Evolutionary conservation across 75 land plant species (phyloP), one percentile per base, ranked within the genome.

Genomic region (Adiantum capillusveneris): DNA sequence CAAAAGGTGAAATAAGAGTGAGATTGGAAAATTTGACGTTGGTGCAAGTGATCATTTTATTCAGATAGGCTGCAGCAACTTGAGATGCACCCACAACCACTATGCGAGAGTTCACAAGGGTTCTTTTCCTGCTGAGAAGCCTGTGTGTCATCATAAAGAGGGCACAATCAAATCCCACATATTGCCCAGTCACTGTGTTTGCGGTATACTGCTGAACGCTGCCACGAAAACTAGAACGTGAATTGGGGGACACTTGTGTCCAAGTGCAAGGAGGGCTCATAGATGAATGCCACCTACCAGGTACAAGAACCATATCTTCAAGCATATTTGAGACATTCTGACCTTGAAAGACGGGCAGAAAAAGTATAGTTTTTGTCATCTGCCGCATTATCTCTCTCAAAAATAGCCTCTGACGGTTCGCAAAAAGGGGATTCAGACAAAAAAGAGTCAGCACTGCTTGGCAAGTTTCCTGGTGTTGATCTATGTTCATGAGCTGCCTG

Each of bases 301-400:
- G 56, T 6, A 66, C 51, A 19, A 68, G 64, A 13, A 68, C 1
- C 16, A 68, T 31, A 25, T 59, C 64, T 36, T 60, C 41, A 1
- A 59, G 22, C 18, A 68, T 28, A 31, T 68, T 58, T 18, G 70
- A 53, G 11, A 68, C 41, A 14, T 59, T 46, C n/a, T 68, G 70
- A 36, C 19, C 11, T 14, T 65, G 56, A 34, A 68, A 68, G 2
- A 68, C 45, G 6, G 70, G 70, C 31, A 44, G 49, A 26, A 63
- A 68, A 0, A 68, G 56, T 25, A 68, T 19, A 14, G 57, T 59
- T 60, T 68, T 68, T 42, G 16, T 55, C 48, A 56, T 68, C 30
- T 48, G 55, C 0, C 64, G 53, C 70, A 68, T 59, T 3, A 59
- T 68, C 30, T 68, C 70, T 53, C 64, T 59, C 44, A 68, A 41